A percentile compares a stretch with the other conserved stretches of the same genome.
These are phyloP conservation scores for Citrus glauca DNA, from an alignment of 345 rosid species.

Conservation along the genomic window DNA sequence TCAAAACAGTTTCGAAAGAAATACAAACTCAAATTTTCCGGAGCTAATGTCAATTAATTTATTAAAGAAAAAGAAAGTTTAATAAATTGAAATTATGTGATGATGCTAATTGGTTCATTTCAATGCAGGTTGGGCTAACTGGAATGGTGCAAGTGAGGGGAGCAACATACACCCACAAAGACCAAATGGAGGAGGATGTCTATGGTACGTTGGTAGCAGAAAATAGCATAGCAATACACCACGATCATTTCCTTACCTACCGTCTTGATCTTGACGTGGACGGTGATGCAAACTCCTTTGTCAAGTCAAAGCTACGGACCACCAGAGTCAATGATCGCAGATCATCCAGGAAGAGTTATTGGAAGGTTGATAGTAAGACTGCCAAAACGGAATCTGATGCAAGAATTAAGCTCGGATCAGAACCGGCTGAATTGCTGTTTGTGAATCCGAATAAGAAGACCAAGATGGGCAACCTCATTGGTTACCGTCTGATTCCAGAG, in stretches of 20 bases:
- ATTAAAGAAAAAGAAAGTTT: background rate
- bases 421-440: slow-evolving; percentile 28
- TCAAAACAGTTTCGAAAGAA: too few species aligned
- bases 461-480: slow-evolving; percentile 31
- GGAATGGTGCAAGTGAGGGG: slow-evolving; percentile 37
- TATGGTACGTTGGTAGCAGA: slow-evolving; percentile 39
- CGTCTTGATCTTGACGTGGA: slow-evolving; percentile 49
- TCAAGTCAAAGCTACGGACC: slow-evolving; percentile 23
- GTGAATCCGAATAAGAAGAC: slow-evolving; percentile 42
- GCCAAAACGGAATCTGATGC: slow-evolving; percentile 39
- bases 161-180: slow-evolving; percentile 23
- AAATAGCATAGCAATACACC: slow-evolving; percentile 34
- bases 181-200: slow-evolving; percentile 23
- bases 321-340: background rate
- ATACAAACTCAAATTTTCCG: too few species aligned
- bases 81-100: background rate
- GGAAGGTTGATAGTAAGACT: slow-evolving; percentile 32
- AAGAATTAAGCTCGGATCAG: slow-evolving; percentile 26
- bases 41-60: too few species aligned
- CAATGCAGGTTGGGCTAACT: slow-evolving; percentile 34
- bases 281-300: slow-evolving; percentile 36
- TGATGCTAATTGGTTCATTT: background rate
- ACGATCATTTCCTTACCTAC: slow-evolving; percentile 42
- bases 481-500: slow-evolving; percentile 36
- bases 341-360: slow-evolving; percentile 42